Percentiles rank a stretch among this genome's conserved stretches.
Conservation (phyloP, 306 rosid genomes). For the Castanea sativa region DNA sequence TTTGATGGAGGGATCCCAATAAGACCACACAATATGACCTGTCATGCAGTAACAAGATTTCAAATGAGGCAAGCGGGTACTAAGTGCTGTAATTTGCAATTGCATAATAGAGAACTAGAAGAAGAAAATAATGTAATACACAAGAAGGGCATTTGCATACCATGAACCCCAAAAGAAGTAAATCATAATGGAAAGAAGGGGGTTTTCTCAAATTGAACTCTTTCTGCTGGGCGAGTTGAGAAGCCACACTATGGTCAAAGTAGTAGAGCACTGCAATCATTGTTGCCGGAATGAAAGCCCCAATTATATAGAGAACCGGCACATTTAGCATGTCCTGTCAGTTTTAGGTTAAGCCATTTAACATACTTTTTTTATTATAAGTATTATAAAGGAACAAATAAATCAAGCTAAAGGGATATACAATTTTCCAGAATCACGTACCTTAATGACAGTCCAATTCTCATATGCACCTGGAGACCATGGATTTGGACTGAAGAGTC, state of each 20-base stretch:
- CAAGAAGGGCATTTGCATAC: conserved; percentile 30
- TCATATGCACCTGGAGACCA: conserved; percentile 75
- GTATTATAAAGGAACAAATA: not conserved
- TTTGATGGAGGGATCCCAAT: conserved; percentile 80
- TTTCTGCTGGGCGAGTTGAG: conserved; percentile 87
- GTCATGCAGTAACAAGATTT: conserved; percentile 24
- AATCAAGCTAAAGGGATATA: conserved; percentile 11
- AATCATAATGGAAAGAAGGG: conserved; percentile 75
- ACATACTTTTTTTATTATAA: not conserved
- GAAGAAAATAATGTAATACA: not conserved
- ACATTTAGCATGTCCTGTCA: conserved; percentile 76
- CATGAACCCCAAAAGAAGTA: conserved; percentile 83
- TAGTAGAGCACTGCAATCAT: conserved; percentile 84
- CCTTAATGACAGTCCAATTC: conserved; percentile 79
- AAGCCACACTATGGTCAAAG: conserved; percentile 86
- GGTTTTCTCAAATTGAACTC: conserved; percentile 83
- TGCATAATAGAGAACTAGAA: conserved; percentile 5
- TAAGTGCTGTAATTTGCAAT: not conserved
- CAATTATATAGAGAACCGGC: conserved; percentile 64
- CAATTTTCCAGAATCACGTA: conserved; percentile 22
- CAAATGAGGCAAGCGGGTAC: conserved; percentile 4
- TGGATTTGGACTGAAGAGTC: conserved; percentile 84
- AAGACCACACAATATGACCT: conserved; percentile 81
- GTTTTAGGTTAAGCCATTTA: conserved; percentile 18
- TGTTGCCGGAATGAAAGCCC: conserved; percentile 81